Conservation (phyloP, 176 grass and related monocot species). For the Carex scoparia region DNA sequence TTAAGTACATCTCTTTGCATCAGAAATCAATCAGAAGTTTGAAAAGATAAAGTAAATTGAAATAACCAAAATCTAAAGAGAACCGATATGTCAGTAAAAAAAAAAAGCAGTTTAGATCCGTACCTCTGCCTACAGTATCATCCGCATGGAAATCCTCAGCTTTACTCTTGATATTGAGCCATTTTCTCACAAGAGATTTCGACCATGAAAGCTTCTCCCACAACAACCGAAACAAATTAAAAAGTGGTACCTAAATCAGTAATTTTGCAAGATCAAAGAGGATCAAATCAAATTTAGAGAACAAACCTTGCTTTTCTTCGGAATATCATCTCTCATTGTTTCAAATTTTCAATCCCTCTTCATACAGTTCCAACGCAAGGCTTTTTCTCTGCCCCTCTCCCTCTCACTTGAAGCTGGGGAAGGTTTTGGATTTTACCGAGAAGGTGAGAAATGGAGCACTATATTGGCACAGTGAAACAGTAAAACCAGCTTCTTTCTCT, state of each 20-base stretch:
- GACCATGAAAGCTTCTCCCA: conserved; percentile 80
- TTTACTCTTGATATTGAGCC: conserved; percentile 88
- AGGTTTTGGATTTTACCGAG: conserved; percentile 9
- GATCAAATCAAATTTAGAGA: neutral
- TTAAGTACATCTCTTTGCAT: conserved; percentile 30
- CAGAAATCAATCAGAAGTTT: conserved; percentile 29
- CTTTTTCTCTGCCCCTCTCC: neutral
- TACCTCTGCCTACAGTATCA: conserved; percentile 48
- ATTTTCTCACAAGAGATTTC: conserved; percentile 85
- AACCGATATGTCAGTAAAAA: conserved; percentile 11
- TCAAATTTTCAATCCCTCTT: conserved; percentile 53
- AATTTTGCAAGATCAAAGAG: conserved; percentile 26
- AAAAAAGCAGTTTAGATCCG: conserved; percentile 20
- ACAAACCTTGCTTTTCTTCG: conserved; percentile 85
- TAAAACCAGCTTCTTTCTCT: conserved; percentile 22
- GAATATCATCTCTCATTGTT: conserved; percentile 72
- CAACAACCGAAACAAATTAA: conserved; percentile 4
- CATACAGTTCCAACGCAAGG: conserved; percentile 27
- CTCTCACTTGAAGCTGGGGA: neutral
- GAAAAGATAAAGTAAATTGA: conserved; percentile 26
- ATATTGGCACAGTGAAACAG: neutral
- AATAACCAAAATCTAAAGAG: conserved; percentile 18
- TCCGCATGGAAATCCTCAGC: conserved; percentile 81
- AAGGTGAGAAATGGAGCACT: neutral
- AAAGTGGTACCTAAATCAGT: conserved; percentile 26